Evolutionary conservation across 352 stramenopile species (phyloP), one percentile per base, ranked within the genome.

Genomic region (Phytophthora lateralis): DNA sequence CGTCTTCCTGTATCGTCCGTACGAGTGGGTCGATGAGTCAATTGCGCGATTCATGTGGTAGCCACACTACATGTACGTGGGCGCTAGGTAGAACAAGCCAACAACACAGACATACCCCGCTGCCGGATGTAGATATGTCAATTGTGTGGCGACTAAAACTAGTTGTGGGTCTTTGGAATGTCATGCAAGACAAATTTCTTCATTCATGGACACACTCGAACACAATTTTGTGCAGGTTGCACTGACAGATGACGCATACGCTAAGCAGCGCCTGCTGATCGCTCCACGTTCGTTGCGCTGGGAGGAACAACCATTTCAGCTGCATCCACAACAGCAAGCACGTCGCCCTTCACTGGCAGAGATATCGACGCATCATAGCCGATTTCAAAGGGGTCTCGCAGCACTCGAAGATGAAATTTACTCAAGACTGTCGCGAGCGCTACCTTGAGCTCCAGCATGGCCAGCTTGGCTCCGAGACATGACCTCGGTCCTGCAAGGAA

Each of bases 21-120:
- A 91, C 55, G 50, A 26, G 20, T 96, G 88, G 88, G 81, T 82
- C 8, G 87, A 96, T 56, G 88, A 85, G 37, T 81, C 80, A 1
- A 85, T 68, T 30, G 88, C 80, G 14, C 79, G 87, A 21, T 96
- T 96, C 66, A 95, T 96, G 86, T 96, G 88, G 88, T 96, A 69
- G 83, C 48, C 17, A 18, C 30, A 41, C 35, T 41, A n/a, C 26
- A 6, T 30, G 35, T 42, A 17, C 17, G 14, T 34, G 43, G 14
- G 10, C 6, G 18, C 21, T 49, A 49, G 24, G 11, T 34, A 26
- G 35, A 2, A 7, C 6, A 20, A 20, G 21, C 18, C 8, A 45
- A 45, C 39, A 44, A 26, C 17, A 26, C 17, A 15, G 38, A 38
- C 32, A 38, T n/a, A n/a, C 18, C 9, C 18, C 21, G 18, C 17